Conservation (phyloP, 2,329 filamentous ascomycete species). For the Neoascochyta sp. region DNA sequence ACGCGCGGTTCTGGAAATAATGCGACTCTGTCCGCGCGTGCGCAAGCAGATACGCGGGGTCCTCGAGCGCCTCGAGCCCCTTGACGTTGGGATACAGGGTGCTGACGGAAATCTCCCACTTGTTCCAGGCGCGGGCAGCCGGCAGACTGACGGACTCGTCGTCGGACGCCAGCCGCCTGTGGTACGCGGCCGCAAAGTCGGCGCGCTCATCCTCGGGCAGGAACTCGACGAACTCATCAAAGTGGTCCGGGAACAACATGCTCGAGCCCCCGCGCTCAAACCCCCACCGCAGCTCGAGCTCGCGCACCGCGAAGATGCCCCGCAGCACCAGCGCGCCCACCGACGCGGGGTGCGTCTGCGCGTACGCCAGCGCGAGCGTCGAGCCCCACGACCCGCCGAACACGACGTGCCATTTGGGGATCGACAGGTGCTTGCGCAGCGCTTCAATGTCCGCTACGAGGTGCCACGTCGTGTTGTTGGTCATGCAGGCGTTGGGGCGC, state of each 20-base stretch:
- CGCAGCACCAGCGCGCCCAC: slow-evolving; percentile 42
- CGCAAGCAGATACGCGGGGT: slow-evolving; percentile 28
- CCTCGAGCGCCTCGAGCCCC: slow-evolving; percentile 23
- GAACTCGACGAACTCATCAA: slow-evolving; percentile 35
- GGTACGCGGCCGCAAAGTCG: slow-evolving; percentile 39
- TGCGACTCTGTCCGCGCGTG: slow-evolving; percentile 45
- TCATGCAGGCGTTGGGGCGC: slow-evolving; percentile 39
- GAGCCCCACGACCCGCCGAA: slow-evolving; percentile 51
- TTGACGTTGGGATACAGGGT: slow-evolving; percentile 19
- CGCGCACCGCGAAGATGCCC: slow-evolving; percentile 42
- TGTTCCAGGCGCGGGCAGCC: slow-evolving; percentile 38
- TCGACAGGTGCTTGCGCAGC: slow-evolving; percentile 41
- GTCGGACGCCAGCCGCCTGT: slow-evolving; percentile 40
- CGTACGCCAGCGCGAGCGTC: slow-evolving; percentile 45
- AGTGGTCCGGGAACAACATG: slow-evolving; percentile 41
- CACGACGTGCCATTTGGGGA: slow-evolving; percentile 45
- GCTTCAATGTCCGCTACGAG: slow-evolving; percentile 47
- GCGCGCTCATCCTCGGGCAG: slow-evolving; percentile 39
- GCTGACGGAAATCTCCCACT: slow-evolving; percentile 35
- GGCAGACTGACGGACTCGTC: slow-evolving; percentile 26
- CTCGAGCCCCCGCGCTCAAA: slow-evolving; percentile 22
- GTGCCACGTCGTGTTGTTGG: slow-evolving; percentile 46
- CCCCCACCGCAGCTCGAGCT: slow-evolving; percentile 40
- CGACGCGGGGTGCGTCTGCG: slow-evolving; percentile 41
- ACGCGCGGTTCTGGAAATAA: slow-evolving; percentile 44